Base-by-base conservation (phyloP, 176 grass and related monocot genomes). In the Leersia perrieri region DNA sequence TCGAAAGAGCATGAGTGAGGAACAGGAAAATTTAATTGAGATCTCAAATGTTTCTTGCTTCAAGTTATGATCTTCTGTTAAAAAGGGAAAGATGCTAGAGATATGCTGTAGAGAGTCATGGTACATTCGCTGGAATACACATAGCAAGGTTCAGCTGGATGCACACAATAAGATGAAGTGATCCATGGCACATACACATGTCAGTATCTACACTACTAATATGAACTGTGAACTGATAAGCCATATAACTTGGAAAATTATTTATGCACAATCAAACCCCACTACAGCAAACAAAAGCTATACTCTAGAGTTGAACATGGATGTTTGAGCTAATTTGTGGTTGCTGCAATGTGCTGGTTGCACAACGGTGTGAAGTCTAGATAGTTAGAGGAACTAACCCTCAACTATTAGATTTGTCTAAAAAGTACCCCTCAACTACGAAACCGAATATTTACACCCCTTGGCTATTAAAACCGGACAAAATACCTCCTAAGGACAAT, bases 1-100 rank as follows among this genome's bases (percentile, higher is more conserved):
- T 40, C 39, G 16, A 75, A 70, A 66, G 13, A 57, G 73, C 33
- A 80, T 74, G 63, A 74, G 33, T 74, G 63, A 74, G 33, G 27
- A 32, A 2, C 33, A 26, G 31, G 53, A 82, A 78, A 66, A 49
- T 63, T 14, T 53, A 76, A 76, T 34, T 23, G 33, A 51, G 27
- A 60, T 76, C 47, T 42, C 33, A 22, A 75, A 53, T 53, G 33
- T 10, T 67, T 16, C 74, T 13, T 76, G 26, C 33, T 68, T 66
- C 72, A 76, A 68, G 45, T 60, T 66, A 63, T 32, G 35, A 20
- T 58, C 45, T 58, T 14, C 45, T 58, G 27, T n/a, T 70, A 60
- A 40, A 9, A 70, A 28, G 18, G 51, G 22, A n/a, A 70, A 58
- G 38, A 68, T 69, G 58, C 26, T 63, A 63, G 22, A n/a, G 58